Percentiles rank a stretch among this genome's conserved stretches.
Evolutionary conservation across 768 basidiomycete genomes (phyloP).

Genomic region (Lactifluus volemus): DNA sequence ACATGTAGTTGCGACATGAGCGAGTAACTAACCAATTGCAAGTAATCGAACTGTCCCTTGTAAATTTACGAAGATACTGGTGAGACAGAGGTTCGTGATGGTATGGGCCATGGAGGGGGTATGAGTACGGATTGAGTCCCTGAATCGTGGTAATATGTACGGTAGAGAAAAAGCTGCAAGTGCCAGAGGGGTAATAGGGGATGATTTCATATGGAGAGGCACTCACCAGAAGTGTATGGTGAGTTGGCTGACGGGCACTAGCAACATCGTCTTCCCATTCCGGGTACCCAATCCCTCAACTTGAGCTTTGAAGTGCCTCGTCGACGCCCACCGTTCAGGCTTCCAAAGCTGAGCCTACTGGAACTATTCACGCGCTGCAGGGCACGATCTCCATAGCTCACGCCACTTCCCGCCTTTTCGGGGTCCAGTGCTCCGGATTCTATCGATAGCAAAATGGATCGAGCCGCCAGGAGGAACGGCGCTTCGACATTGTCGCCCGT

Average conservation of each 20-base stretch:
- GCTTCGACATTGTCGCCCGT: conserved; percentile 91
- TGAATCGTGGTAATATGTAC: background rate
- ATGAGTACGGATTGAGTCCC: conserved; percentile 23
- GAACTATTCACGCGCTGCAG: conserved; percentile 85
- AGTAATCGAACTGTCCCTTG: conserved; percentile 13
- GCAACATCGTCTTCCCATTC: conserved; percentile 51
- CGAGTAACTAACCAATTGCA: conserved; percentile 11
- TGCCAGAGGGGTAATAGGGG: too few species aligned
- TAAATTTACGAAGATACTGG: conserved; percentile 20
- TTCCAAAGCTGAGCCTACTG: conserved; percentile 82
- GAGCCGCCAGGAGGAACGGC: conserved; percentile 81
- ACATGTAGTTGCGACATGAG: background rate
- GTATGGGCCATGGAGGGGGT: conserved; percentile 33
- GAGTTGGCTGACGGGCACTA: conserved; percentile 25
- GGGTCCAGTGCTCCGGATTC: conserved; percentile 89
- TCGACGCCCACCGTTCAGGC: conserved; percentile 58
- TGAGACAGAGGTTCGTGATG: conserved; percentile 25
- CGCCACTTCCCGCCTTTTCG: conserved; percentile 89
- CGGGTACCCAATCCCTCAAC: conserved; percentile 54
- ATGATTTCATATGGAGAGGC: background rate
- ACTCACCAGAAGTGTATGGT: conserved; percentile 4
- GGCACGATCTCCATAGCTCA: conserved; percentile 93
- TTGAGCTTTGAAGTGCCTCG: conserved; percentile 51
- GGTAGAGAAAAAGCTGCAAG: background rate
- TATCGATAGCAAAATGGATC: conserved; percentile 82